Base-by-base conservation (phyloP, 139 green algal genomes). In the Micromonas pusilla region DNA sequence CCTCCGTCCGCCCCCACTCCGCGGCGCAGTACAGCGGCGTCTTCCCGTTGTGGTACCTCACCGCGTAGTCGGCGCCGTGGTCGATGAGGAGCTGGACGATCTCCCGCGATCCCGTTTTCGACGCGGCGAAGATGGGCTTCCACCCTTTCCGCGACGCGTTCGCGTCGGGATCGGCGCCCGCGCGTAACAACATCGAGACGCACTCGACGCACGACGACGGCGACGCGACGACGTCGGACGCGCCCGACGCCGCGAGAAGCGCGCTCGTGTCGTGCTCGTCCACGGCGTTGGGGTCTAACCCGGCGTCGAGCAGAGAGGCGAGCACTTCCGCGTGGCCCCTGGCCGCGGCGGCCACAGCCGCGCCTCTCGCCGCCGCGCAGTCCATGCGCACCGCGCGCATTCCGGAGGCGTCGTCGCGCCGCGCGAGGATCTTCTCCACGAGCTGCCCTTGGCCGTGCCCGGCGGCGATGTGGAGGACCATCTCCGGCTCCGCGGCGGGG, bases 11-110 rank as follows among this genome's bases (percentile, higher is more conserved):
- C 37, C 68, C 68, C 68, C 68, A 75, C 30, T 75, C 68, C 19
- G 34, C 52, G 3, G 68, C 68, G 36, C 26, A 28, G 53, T 62
- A 75, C 68, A 75, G 25, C 37, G 68, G 23, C 2, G 37, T 75
- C 26, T 75, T 75, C 21, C 68, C 68, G 68, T 75, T 75, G 37
- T 13, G 30, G 30, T 75, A 75, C 68, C 37, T 38, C 68, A 6
- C 38, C 20, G 60, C 38, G 23, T 62, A 13, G 6, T 75, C 68
- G 4, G 68, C 34, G 13, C 67, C 38, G 20, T 23, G 21, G 19
- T 75, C 0, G 16, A 75, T 19, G 1, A 75, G 2, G 21, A 75
- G 0, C 6, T 75, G 20, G 1, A 62, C 28, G 1, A 26, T 33
- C 36, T 62, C 21, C 68, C 52, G 19, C 2, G 60, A 34, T 13